Evolutionary conservation across 192 early-diverging fungal species (phyloP), one percentile per base, ranked within the genome.

Genomic region (Mortierella claussenii): DNA sequence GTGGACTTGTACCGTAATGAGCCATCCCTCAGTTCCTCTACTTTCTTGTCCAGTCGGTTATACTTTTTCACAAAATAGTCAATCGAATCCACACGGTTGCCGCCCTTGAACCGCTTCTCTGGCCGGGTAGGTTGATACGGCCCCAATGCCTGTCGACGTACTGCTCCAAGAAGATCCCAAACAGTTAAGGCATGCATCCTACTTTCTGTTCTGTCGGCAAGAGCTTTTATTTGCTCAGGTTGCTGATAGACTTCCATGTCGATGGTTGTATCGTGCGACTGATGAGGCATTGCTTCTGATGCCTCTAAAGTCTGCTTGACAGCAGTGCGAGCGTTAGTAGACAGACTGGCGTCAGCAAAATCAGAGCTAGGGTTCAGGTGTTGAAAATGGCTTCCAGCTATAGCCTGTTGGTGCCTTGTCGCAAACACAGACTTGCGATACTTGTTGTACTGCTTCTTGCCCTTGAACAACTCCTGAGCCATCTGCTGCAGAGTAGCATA

Each of bases 1-100:
- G 85, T 88, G 11, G 84, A 81, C 37, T 80, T 83, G 61, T 83
- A 88, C 8, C 76, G 69, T 7, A 70, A 40, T 0, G 64, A 76
- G 2, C 58, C 60, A 43, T 85, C 81, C 28, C 85, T 63, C 10
- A 85, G 54, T 23, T 69, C 65, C 4, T 53, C 56, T 1, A 87
- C 80, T 40, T 74, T 73, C 1, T 52, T 47, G 61, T 86, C 80
- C 47, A 80, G 49, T 21, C 50, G 61, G 52, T 80, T 80, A 56
- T 78, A 81, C 46, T 83, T 81, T 47, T 65, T 78, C 11, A 78
- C 23, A 58, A 73, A 66, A 17, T 71, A 57, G 37, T 83, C 79
- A 32, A 83, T 83, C 1, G 74, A 64, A 12, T 50, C 31, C 11
- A 79, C 65, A 8, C 49, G 46, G 10, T 63, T 57, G 3, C 63